phyloP scores from a whole-genome alignment of 805 yeast species.

The Schwanniomyces polymorphus region DNA sequence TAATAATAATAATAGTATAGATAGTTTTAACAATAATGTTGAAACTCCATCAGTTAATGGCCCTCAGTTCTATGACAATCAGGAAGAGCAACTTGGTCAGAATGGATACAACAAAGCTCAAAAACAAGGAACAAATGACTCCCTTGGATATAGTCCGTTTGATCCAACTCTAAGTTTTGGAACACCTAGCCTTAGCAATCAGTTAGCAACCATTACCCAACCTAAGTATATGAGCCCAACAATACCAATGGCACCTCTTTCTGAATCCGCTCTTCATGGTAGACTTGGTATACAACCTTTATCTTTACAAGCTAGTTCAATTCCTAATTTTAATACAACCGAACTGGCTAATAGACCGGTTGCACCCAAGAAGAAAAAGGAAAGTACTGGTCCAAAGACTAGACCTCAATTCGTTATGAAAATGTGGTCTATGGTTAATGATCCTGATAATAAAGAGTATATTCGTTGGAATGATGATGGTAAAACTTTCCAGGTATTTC shows the following conservation, averaged over 20 bases:
- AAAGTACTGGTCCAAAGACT: slow-evolving; percentile 44
- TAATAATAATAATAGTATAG: slow-evolving; percentile 8
- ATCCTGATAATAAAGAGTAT: slow-evolving; percentile 61
- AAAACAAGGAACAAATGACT: not conserved
- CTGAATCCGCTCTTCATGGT: slow-evolving; percentile 28
- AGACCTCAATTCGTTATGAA: slow-evolving; percentile 92
- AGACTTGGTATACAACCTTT: slow-evolving; percentile 17
- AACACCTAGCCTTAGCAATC: slow-evolving; percentile 4
- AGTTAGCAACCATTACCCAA: slow-evolving; percentile 9
- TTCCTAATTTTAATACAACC: not conserved
- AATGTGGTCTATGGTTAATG: slow-evolving; percentile 95
- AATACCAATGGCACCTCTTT: slow-evolving; percentile 27
- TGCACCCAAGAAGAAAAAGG: slow-evolving; percentile 27
- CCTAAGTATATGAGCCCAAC: slow-evolving; percentile 9
- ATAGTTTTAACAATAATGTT: slow-evolving; percentile 5
- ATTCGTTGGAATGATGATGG: slow-evolving; percentile 90
- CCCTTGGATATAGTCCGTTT: slow-evolving; percentile 1
- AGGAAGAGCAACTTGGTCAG: slow-evolving; percentile 1
- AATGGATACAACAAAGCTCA: not conserved
- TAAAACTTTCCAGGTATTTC: slow-evolving; percentile 75
- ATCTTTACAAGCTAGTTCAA: slow-evolving; percentile 5
- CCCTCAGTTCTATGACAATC: slow-evolving; percentile 6
- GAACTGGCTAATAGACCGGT: slow-evolving; percentile 1
- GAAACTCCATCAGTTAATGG: slow-evolving; percentile 6
- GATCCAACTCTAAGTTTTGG: not conserved